Conservation (phyloP, 192 early-diverging fungal species). For the Coemansia sp. region DNA sequence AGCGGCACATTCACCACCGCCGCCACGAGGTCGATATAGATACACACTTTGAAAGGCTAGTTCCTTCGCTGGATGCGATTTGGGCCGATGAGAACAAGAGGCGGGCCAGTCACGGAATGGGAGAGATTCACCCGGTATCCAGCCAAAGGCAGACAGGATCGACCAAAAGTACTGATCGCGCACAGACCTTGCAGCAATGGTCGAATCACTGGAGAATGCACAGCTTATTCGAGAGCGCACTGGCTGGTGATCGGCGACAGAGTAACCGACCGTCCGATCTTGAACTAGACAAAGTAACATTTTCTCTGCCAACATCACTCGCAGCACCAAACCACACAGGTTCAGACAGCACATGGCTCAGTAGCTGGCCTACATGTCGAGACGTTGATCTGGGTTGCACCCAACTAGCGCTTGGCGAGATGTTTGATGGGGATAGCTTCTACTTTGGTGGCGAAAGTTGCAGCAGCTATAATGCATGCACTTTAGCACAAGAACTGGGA, state of each 20-base stretch:
- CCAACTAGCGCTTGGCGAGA: neutral
- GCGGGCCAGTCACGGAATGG: slow-evolving; percentile 31
- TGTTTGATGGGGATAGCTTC: neutral
- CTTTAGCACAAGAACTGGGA: neutral
- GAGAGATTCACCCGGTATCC: neutral
- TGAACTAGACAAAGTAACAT: neutral
- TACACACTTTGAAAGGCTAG: slow-evolving; percentile 48
- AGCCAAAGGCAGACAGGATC: neutral
- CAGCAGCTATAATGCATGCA: neutral
- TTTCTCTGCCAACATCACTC: neutral
- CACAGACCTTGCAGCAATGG: slow-evolving; percentile 22
- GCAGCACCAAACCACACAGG: neutral
- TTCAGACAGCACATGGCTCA: neutral
- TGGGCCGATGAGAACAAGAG: slow-evolving; percentile 67
- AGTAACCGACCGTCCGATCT: neutral
- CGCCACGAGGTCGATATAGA: slow-evolving; percentile 31
- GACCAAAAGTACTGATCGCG: neutral
- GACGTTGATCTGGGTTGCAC: neutral
- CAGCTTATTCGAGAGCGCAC: slow-evolving; percentile 40
- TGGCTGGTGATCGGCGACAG: slow-evolving; percentile 14
- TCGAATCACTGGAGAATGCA: slow-evolving; percentile 45
- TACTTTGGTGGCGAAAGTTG: neutral
- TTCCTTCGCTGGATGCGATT: slow-evolving; percentile 60
- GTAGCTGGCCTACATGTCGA: slow-evolving; percentile 3
- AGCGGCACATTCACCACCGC: slow-evolving; percentile 56